These are phyloP conservation scores for Tetrahymena elliotti DNA, from an alignment of 73 alveolate species.

Conservation along the genomic window DNA sequence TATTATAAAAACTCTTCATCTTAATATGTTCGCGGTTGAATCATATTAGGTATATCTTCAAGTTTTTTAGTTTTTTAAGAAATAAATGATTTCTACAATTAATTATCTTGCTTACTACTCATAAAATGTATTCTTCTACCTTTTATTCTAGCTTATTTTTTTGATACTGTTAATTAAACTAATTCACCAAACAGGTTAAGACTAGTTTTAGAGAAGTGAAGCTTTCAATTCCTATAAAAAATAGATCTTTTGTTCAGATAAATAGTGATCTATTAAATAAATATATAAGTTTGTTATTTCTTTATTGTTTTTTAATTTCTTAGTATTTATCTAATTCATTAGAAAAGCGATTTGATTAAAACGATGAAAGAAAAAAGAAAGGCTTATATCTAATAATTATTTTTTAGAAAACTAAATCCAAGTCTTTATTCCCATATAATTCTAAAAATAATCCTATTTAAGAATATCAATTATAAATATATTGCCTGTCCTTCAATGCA, in stretches of 20 bases:
- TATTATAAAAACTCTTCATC: neutral
- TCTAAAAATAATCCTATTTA: neutral
- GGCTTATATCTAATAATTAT: neutral
- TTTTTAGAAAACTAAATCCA: neutral
- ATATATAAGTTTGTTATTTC: neutral
- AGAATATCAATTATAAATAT: neutral
- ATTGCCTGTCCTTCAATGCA: neutral
- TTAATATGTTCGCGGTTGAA: neutral
- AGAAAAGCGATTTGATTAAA: neutral
- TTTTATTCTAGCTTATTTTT: neutral
- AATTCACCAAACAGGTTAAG: neutral
- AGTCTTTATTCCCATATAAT: neutral
- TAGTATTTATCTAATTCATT: neutral
- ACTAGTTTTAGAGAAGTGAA: neutral
- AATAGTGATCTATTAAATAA: neutral
- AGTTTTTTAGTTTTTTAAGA: neutral
- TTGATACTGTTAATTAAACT: neutral
- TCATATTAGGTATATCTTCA: neutral
- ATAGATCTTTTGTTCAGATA: neutral
- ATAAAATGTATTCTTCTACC: neutral
- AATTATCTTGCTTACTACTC: neutral
- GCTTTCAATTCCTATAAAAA: neutral
- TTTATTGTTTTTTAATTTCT: neutral
- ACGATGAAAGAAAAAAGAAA: too few relatives aligned
- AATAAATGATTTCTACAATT: neutral